A percentile compares a stretch with the other conserved stretches of the same genome.
These are phyloP conservation scores for Alternaria metachromatica DNA, from an alignment of 2,329 filamentous ascomycete species.

Conservation along the genomic window DNA sequence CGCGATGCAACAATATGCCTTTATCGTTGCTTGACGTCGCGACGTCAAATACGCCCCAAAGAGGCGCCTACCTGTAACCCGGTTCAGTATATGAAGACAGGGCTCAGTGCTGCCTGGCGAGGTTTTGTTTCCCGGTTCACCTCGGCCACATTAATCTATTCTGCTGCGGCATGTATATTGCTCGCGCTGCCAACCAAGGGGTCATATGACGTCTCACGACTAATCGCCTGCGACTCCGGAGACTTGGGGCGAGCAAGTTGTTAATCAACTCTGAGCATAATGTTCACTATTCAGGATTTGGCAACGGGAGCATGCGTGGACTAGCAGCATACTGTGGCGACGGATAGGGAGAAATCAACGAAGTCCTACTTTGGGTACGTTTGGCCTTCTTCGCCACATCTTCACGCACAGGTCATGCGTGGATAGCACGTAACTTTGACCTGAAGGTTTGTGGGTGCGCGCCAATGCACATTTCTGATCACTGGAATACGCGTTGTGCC, in stretches of 20 bases:
- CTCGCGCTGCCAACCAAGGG: conserved; percentile 4
- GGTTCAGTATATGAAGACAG: conserved; percentile 17
- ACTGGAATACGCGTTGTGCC: no score
- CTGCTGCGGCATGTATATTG: conserved; percentile 22
- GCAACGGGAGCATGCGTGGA: background rate
- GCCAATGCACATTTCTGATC: no score
- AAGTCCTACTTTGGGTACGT: no score
- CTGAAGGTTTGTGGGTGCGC: no score
- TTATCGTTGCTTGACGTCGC: background rate
- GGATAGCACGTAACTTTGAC: no score
- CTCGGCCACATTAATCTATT: conserved; percentile 20
- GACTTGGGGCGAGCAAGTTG: background rate
- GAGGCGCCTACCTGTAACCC: conserved; percentile 21
- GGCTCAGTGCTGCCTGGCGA: conserved; percentile 11
- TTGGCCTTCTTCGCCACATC: background rate
- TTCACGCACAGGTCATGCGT: background rate
- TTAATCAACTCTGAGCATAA: background rate
- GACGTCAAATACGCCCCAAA: background rate
- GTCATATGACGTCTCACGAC: background rate
- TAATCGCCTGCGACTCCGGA: background rate
- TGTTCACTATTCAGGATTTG: background rate
- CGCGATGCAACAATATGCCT: background rate
- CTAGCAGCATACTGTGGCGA: background rate
- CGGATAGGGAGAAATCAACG: no score
- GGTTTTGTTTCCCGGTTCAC: conserved; percentile 16